Evolutionary conservation across 164 flowering plant genomes (phyloP), one percentile per base, ranked within the genome.

Genomic region (Berberis thunbergii): DNA sequence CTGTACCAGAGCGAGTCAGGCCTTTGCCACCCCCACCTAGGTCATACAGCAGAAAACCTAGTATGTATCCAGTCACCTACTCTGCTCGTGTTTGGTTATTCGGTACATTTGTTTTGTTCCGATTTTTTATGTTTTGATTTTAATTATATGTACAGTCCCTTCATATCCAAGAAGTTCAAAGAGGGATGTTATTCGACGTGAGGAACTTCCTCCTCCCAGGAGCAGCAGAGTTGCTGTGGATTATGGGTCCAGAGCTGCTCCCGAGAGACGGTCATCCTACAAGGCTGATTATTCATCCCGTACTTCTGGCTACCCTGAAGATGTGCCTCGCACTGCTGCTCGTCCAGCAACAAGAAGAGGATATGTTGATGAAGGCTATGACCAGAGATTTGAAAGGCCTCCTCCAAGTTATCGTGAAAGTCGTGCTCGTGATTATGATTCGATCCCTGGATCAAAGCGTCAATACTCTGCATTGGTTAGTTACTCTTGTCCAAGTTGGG

Each of bases 391-490:
- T 79, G 97, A 91, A 70, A 87, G 96, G 74, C 89, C 84, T 45
- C 86, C 86, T 73, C 84, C 91, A 60, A 74, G 81, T 69, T 89
- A 89, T 70, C 83, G 84, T 43, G 97, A 94, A 67, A 85, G 79
- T 40, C 93, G 87, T 57, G 63, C 77, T 10, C 90, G 85, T 66
- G 96, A 89, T 65, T 89, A 86, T 76, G 97, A 87, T 26, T 70
- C 94, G 7, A 26, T 91, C 7, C 72, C 97, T 66, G 99, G 97
- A 41, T 86, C 97, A 40, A 94, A 94, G 70, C 93, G 99, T 12
- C 88, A 86, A 54, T 94, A 86, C 69, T 62, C 86, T 66, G 79
- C 86, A 3, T 4, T 94, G 91, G 99, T 91, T 59, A 73, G 89
- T 75, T 26, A 38, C 41, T 13, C 4, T 44, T 54, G 6, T 13